phyloP scores from a whole-genome alignment of 495 filamentous ascomycete genomes.

The Beverwykella pulmonaria region DNA sequence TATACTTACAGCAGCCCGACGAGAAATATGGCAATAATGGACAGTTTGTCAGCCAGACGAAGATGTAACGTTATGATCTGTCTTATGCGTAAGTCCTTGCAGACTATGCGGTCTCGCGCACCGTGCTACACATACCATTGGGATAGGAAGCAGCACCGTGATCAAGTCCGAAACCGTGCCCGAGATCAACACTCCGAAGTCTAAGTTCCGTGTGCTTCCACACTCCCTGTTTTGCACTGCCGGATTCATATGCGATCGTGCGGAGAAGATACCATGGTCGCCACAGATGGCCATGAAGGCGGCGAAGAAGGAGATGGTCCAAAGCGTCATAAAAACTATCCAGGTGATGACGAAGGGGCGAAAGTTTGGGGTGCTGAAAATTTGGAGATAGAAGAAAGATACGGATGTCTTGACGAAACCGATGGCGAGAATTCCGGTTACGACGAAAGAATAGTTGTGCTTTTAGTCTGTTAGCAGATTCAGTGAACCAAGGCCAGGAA shows the following conservation, averaged over 20 bases:
- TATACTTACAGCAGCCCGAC: slow-evolving; percentile 5
- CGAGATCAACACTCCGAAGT: slow-evolving; percentile 1
- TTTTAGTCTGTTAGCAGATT: background rate
- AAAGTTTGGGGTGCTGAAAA: background rate
- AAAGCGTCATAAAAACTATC: slow-evolving; percentile 1
- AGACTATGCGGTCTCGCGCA: background rate
- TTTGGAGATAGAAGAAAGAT: slow-evolving; percentile 9
- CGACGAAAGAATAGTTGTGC: slow-evolving; percentile 9
- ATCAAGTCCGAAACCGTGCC: background rate
- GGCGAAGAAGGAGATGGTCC: slow-evolving; percentile 1
- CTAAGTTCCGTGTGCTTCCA: background rate
- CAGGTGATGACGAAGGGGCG: background rate
- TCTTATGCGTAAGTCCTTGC: background rate
- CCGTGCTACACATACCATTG: background rate
- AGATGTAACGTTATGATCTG: background rate
- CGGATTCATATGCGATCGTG: background rate
- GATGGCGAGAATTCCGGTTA: slow-evolving; percentile 4
- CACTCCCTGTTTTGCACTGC: background rate
- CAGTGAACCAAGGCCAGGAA: background rate
- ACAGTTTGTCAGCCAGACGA: background rate
- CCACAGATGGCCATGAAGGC: background rate
- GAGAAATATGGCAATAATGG: background rate
- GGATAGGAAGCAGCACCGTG: background rate
- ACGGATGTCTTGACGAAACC: slow-evolving; percentile 5
- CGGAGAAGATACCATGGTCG: background rate